A percentile compares a stretch with the other conserved stretches of the same genome.
Conservation (phyloP, 306 rosid species). For the Datisca glomerata region DNA sequence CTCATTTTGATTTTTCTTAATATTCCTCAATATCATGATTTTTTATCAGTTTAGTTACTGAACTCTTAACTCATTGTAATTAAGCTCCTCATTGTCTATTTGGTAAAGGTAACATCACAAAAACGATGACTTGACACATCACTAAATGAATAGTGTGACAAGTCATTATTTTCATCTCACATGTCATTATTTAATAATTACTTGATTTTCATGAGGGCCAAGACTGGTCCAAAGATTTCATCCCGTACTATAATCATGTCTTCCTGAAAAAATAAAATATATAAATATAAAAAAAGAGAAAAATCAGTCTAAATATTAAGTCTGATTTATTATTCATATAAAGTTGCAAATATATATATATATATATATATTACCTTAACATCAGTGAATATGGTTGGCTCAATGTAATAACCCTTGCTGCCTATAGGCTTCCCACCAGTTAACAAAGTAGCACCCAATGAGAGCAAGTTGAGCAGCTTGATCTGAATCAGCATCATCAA, state of each 20-base stretch:
- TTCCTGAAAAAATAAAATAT: constrained; percentile 26
- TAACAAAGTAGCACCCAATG: constrained; percentile 69
- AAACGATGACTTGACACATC: no score
- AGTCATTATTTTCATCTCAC: neutral
- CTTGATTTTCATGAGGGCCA: constrained; percentile 66
- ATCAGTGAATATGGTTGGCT: constrained; percentile 72
- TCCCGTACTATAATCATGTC: constrained; percentile 55
- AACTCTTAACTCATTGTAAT: no score
- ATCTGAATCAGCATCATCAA: constrained; percentile 66
- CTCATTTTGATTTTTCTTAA: no score
- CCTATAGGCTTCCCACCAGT: constrained; percentile 73
- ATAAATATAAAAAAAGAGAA: neutral
- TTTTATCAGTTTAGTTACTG: no score
- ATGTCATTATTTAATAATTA: constrained; percentile 16
- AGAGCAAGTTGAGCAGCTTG: constrained; percentile 69
- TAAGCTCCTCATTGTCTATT: no score
- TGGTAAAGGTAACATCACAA: no score
- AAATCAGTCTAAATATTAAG: neutral
- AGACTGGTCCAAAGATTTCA: constrained; percentile 85
- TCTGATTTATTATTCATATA: neutral
- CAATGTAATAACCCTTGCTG: constrained; percentile 59
- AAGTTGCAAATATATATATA: neutral
- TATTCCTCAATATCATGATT: no score
- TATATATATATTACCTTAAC: constrained; percentile 33
- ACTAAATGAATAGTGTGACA: no score